Conservation (phyloP, 352 stramenopile species). For the Phytophthora podocarpi region DNA sequence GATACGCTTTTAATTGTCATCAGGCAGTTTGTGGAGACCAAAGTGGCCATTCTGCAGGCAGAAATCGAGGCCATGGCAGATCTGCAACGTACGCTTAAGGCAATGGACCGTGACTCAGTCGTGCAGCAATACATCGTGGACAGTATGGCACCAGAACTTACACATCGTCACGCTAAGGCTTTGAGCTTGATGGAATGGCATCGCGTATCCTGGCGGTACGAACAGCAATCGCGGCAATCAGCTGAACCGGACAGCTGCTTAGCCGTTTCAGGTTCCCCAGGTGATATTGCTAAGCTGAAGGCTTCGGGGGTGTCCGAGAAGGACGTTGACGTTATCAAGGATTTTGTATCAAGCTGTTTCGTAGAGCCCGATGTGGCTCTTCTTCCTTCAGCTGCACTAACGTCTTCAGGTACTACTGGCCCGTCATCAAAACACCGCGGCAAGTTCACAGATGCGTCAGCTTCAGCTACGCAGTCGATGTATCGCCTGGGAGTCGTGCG, state of each 20-base stretch:
- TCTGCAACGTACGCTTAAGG: constrained; percentile 68
- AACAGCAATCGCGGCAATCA: constrained; percentile 41
- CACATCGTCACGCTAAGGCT: constrained; percentile 80
- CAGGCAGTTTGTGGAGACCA: constrained; percentile 86
- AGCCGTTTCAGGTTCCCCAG: constrained; percentile 31
- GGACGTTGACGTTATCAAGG: constrained; percentile 86
- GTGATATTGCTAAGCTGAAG: constrained; percentile 65
- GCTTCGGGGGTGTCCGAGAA: constrained; percentile 60
- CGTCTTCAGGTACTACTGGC: constrained; percentile 10
- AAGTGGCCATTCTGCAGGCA: constrained; percentile 78
- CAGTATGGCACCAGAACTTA: constrained; percentile 78
- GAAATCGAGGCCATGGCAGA: constrained; percentile 79
- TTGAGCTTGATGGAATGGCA: constrained; percentile 84
- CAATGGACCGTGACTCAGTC: constrained; percentile 83
- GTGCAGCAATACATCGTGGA: constrained; percentile 89
- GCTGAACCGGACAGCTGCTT: constrained; percentile 62
- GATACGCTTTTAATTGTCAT: constrained; percentile 87
- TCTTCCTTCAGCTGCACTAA: constrained; percentile 18
- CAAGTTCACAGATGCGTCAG: constrained; percentile 66
- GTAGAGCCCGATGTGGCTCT: constrained; percentile 62
- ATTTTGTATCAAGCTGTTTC: constrained; percentile 87
- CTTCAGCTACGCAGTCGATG: constrained; percentile 48
- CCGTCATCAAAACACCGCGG: constrained; percentile 55
- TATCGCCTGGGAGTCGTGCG: constrained; percentile 77
- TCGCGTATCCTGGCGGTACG: constrained; percentile 64